A percentile compares a stretch with the other conserved stretches of the same genome.
phyloP scores from a whole-genome alignment of 805 yeast genomes.

The Monosporozyma solicola region DNA sequence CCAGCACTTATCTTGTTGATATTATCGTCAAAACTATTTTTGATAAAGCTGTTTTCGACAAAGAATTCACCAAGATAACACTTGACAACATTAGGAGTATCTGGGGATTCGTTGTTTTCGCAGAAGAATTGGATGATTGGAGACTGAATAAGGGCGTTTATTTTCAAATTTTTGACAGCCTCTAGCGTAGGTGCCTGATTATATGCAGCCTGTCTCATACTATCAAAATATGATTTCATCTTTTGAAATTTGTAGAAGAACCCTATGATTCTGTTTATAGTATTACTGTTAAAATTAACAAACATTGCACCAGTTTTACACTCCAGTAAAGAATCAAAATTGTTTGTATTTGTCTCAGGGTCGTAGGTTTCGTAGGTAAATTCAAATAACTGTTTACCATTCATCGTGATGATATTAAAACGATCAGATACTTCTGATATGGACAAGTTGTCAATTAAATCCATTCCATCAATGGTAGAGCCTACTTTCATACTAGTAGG shows the following conservation, averaged over 20 bases:
- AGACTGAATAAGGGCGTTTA: constrained; percentile 65
- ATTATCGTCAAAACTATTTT: constrained; percentile 19
- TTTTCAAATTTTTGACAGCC: constrained; percentile 45
- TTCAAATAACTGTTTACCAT: constrained; percentile 69
- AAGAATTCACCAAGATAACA: constrained; percentile 77
- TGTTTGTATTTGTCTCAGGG: constrained; percentile 36
- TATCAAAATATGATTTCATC: constrained; percentile 85
- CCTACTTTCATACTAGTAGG: constrained; percentile 71
- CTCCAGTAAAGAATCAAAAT: constrained; percentile 34
- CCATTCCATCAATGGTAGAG: constrained; percentile 69
- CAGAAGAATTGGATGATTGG: constrained; percentile 80
- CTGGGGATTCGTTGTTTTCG: constrained; percentile 34
- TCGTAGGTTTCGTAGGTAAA: constrained; percentile 78
- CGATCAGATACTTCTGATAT: constrained; percentile 37
- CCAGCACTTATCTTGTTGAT: constrained; percentile 60
- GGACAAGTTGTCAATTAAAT: constrained; percentile 64
- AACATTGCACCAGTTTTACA: constrained; percentile 62
- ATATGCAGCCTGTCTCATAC: constrained; percentile 81
- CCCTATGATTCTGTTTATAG: constrained; percentile 56
- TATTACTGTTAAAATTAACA: constrained; percentile 72
- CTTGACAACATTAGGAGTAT: constrained; percentile 51
- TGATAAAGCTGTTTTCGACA: constrained; percentile 51
- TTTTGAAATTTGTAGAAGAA: constrained; percentile 66
- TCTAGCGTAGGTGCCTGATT: constrained; percentile 64
- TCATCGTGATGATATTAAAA: constrained; percentile 65